These are phyloP conservation scores for Gynandropsis gynandra DNA, from an alignment of 345 rosid genomes.

Conservation along the genomic window DNA sequence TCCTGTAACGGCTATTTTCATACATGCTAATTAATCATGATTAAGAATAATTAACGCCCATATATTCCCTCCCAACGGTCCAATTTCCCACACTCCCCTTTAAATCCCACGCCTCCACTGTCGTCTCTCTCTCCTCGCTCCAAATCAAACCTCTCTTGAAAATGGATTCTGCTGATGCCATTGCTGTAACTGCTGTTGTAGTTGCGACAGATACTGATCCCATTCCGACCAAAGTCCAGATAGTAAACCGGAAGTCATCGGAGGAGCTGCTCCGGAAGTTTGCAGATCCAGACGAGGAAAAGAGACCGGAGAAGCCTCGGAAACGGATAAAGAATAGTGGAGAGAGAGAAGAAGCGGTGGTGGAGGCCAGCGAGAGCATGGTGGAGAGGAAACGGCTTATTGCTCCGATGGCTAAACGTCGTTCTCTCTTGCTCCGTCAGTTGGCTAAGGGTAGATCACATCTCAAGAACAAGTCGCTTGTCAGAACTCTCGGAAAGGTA, in stretches of 20 bases:
- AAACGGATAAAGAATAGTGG: conserved; percentile 21
- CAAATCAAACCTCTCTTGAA: background rate
- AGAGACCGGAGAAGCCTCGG: conserved; percentile 16
- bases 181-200: no score
- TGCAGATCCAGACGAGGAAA: conserved; percentile 40
- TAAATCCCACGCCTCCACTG: background rate
- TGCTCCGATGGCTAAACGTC: conserved; percentile 31
- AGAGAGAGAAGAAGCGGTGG: no score
- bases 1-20: conserved; percentile 32
- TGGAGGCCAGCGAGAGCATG: conserved; percentile 27
- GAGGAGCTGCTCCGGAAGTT: conserved; percentile 85
- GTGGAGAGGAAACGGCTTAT: conserved; percentile 62
- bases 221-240: conserved; percentile 36
- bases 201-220: conserved; percentile 2
- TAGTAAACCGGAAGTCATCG: conserved; percentile 64
- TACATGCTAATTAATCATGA: no score
- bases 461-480: conserved; percentile 49
- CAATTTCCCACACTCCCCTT: conserved; percentile 26
- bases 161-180: background rate
- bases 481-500: conserved; percentile 60
- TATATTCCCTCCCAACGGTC: conserved; percentile 56
- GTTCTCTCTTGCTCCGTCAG: conserved; percentile 40
- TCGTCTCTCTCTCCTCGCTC: background rate
- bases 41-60: no score
- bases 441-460: conserved; percentile 48